Percentiles rank a stretch among this genome's conserved stretches.
Conservation (phyloP, 1,139 yeast genomes). For the Hansenula lynferdii region DNA sequence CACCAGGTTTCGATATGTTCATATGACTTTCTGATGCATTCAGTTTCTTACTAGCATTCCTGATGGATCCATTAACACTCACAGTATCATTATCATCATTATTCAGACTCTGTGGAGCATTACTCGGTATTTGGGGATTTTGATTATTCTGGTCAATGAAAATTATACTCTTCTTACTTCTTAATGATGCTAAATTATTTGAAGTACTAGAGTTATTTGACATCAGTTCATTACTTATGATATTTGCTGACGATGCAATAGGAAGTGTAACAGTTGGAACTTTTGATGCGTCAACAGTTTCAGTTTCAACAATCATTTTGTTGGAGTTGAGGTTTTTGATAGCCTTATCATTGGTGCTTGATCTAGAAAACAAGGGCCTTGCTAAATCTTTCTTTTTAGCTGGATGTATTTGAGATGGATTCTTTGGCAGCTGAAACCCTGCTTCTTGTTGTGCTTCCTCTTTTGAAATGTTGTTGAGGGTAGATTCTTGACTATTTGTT, state of each 20-base stretch:
- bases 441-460: not conserved
- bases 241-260: conserved; percentile 14
- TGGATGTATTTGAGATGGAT: not conserved
- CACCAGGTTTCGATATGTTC: conserved; percentile 19
- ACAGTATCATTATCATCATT: conserved; percentile 14
- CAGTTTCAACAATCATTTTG: conserved; percentile 24
- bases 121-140: conserved; percentile 4
- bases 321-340: conserved; percentile 9
- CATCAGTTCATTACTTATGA: conserved; percentile 12
- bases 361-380: conserved; percentile 20
- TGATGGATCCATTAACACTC: conserved; percentile 21
- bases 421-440: not conserved
- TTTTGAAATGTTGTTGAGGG: no score
- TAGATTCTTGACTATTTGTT: no score
- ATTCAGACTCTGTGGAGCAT: not conserved
- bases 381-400: conserved; percentile 17
- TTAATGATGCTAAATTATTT: conserved; percentile 18
- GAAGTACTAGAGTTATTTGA: conserved; percentile 12
- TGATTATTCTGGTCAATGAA: conserved; percentile 16
- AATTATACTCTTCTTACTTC: conserved; percentile 20
- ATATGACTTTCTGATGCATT: conserved; percentile 13
- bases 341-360: conserved; percentile 19
- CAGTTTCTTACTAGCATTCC: conserved; percentile 16
- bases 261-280: conserved; percentile 21
- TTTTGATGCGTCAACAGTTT: conserved; percentile 22